phyloP scores from a whole-genome alignment of 129 eudicot species.

The Scalesia atractyloides region DNA sequence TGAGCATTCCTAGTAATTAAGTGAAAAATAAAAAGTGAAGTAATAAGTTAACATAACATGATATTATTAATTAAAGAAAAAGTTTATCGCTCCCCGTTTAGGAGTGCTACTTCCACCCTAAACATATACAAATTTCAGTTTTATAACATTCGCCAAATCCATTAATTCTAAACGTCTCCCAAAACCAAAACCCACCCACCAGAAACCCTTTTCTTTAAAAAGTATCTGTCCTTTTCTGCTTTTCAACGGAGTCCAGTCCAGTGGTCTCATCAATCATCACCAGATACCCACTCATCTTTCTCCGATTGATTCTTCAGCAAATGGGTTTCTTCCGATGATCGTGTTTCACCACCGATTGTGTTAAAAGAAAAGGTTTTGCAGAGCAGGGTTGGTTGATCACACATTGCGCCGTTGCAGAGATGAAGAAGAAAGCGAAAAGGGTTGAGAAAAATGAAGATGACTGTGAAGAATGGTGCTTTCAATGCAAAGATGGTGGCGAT shows the following conservation, averaged over 20 bases:
- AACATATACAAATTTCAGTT: too few species aligned
- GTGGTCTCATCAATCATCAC: conserved; percentile 14
- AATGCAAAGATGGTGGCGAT: conserved; percentile 78
- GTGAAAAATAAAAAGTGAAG: too few species aligned
- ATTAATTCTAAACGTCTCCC: background rate
- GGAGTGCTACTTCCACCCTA: too few species aligned
- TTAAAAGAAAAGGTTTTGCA: conserved; percentile 17
- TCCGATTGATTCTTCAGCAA: conserved; percentile 13
- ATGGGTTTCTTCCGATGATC: conserved; percentile 11
- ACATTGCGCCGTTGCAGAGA: conserved; percentile 25
- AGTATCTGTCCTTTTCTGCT: background rate
- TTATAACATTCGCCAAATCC: too few species aligned
- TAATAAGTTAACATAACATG: too few species aligned
- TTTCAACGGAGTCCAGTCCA: background rate
- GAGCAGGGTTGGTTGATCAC: background rate
- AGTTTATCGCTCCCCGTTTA: too few species aligned
- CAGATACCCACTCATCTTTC: background rate
- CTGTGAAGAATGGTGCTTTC: conserved; percentile 78
- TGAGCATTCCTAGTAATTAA: too few species aligned
- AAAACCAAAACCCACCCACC: background rate
- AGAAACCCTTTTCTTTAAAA: background rate
- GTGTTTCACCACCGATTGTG: background rate
- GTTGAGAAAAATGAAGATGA: conserved; percentile 43
- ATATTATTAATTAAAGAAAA: too few species aligned
- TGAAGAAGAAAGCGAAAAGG: conserved; percentile 28